These are phyloP conservation scores for Plasmodium ovale DNA, from an alignment of 169 alveolate species.

Conservation along the genomic window DNA sequence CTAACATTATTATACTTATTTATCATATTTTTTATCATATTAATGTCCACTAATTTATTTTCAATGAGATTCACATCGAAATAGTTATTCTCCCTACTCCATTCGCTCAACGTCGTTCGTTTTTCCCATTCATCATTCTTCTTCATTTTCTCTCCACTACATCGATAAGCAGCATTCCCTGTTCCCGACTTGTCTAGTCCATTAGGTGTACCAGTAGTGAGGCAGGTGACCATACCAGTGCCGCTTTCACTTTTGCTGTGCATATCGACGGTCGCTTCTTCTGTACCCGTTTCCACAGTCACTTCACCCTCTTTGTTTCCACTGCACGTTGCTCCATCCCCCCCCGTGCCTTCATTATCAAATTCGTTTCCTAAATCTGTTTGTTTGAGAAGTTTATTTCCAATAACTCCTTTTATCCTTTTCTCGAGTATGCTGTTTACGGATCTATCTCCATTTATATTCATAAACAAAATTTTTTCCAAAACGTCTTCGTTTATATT, in stretches of 20 bases:
- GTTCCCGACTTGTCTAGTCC: not conserved
- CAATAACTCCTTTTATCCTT: constrained; percentile 48
- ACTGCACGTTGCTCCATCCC: too few relatives aligned
- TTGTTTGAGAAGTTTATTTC: constrained; percentile 46
- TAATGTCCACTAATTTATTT: constrained; percentile 20
- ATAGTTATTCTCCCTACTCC: constrained; percentile 32
- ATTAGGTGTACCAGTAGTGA: not conserved
- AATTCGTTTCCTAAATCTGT: constrained; percentile 27
- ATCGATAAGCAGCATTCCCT: not conserved
- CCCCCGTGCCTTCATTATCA: not conserved
- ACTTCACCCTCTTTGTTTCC: not conserved
- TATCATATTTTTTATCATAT: constrained; percentile 45
- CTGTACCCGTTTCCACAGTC: not conserved
- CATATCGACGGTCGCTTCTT: not conserved
- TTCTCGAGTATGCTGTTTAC: constrained; percentile 6
- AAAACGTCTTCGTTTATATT: constrained; percentile 68
- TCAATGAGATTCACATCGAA: constrained; percentile 34
- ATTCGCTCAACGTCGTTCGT: not conserved
- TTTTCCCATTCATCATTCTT: not conserved
- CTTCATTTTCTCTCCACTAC: not conserved
- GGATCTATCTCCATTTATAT: constrained; percentile 54
- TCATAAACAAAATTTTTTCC: constrained; percentile 60
- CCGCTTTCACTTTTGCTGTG: not conserved
- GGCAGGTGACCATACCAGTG: too few relatives aligned
- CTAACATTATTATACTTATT: constrained; percentile 32